Conservation (phyloP, 495 filamentous ascomycete species). For the Saxophila tyrrhenica region DNA sequence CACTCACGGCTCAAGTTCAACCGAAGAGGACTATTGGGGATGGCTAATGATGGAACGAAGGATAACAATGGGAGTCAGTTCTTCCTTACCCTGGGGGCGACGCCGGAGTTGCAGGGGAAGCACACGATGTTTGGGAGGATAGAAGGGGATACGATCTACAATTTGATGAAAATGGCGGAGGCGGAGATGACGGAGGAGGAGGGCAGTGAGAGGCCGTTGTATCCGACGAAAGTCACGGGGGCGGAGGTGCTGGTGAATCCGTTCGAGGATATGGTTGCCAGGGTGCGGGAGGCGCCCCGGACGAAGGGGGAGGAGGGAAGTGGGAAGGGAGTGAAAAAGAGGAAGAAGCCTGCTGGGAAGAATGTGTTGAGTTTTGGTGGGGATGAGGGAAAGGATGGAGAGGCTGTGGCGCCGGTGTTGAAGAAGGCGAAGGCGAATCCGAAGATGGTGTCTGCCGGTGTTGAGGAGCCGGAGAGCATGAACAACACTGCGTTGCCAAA, state of each 20-base stretch:
- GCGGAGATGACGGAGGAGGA: constrained; percentile 60
- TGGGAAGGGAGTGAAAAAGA: constrained; percentile 52
- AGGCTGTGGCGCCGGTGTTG: constrained; percentile 45
- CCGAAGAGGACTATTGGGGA: constrained; percentile 77
- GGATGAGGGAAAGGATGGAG: constrained; percentile 60
- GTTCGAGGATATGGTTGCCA: constrained; percentile 74
- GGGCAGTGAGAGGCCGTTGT: constrained; percentile 58
- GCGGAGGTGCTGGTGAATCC: constrained; percentile 83
- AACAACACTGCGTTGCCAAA: constrained; percentile 20
- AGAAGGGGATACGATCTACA: constrained; percentile 90
- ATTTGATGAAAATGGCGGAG: constrained; percentile 84
- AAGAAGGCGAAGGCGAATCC: constrained; percentile 92
- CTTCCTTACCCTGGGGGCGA: constrained; percentile 80
- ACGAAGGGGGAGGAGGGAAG: constrained; percentile 32
- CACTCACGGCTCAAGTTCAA: constrained; percentile 90
- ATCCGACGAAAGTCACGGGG: constrained; percentile 67
- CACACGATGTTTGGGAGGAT: constrained; percentile 70
- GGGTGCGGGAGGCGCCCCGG: constrained; percentile 38
- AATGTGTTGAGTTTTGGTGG: constrained; percentile 79
- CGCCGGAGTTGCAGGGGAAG: constrained; percentile 71
- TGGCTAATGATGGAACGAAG: constrained; percentile 70
- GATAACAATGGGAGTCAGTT: constrained; percentile 90
- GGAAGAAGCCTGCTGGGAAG: constrained; percentile 71
- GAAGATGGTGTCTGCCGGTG: constrained; percentile 57
- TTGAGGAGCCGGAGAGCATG: constrained; percentile 20